These are phyloP conservation scores for Kluyveromyces dobzhanskii DNA, from an alignment of 805 yeast genomes.

Conservation along the genomic window DNA sequence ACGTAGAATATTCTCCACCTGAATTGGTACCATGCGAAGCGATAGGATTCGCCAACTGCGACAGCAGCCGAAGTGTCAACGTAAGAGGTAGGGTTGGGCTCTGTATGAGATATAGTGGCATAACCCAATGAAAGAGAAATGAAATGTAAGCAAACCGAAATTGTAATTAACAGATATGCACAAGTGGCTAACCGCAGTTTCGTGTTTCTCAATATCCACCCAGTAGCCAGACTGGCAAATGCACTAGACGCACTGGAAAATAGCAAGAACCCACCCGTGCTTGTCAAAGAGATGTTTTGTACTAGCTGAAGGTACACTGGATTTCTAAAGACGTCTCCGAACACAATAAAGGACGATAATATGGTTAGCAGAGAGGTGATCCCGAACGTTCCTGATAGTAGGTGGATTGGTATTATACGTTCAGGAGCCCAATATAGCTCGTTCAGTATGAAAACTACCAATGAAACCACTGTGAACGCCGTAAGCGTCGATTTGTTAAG, in stretches of 20 bases:
- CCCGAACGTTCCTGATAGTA: conserved; percentile 47
- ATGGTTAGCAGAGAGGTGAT: conserved; percentile 44
- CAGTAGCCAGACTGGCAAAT: conserved; percentile 47
- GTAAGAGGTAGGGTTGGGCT: conserved; percentile 12
- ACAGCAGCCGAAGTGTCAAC: not conserved
- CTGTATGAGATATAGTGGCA: conserved; percentile 12
- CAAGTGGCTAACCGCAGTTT: conserved; percentile 23
- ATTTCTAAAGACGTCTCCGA: conserved; percentile 45
- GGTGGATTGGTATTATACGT: conserved; percentile 51
- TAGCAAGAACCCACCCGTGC: conserved; percentile 45
- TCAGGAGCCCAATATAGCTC: conserved; percentile 33
- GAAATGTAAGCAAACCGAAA: conserved; percentile 18
- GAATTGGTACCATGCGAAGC: conserved; percentile 12
- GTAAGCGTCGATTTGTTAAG: conserved; percentile 34
- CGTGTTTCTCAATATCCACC: conserved; percentile 34
- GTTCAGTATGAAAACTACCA: conserved; percentile 28
- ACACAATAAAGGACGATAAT: conserved; percentile 33
- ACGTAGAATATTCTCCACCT: conserved; percentile 27
- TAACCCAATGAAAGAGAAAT: conserved; percentile 14
- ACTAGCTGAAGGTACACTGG: conserved; percentile 53
- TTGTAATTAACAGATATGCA: conserved; percentile 19
- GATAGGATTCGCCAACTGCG: not conserved
- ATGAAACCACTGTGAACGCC: conserved; percentile 26
- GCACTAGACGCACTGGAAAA: conserved; percentile 51
- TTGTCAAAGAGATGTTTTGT: conserved; percentile 41